Evolutionary conservation across 768 basidiomycete species (phyloP).

Genomic region (Leccinum arenicola): DNA sequence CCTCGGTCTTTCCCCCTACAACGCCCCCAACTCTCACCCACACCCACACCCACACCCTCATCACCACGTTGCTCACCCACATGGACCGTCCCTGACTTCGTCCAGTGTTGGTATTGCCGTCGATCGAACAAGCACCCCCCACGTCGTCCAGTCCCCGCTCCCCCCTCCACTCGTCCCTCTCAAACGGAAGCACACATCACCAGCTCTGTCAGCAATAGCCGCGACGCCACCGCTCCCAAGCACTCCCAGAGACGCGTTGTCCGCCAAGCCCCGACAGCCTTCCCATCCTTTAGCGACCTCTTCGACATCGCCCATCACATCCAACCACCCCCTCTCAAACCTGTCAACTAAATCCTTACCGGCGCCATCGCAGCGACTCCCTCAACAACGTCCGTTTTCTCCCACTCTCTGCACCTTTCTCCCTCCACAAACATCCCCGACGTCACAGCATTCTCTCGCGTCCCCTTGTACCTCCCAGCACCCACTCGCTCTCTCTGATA

Average conservation of each 20-base stretch:
- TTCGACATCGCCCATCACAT: conserved; percentile 13
- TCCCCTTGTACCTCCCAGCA: conserved; percentile 24
- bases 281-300: conserved; percentile 19
- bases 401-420: conserved; percentile 12
- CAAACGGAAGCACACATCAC: conserved; percentile 39
- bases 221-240: conserved; percentile 9
- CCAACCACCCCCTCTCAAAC: conserved; percentile 7
- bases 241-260: conserved; percentile 3
- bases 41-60: conserved; percentile 24
- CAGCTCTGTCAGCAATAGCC: conserved; percentile 14
- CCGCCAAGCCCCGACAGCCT: conserved; percentile 16
- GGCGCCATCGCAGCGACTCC: conserved; percentile 8
- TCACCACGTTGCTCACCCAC: conserved; percentile 24
- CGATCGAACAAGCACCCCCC: conserved; percentile 21
- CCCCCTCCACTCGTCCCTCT: conserved; percentile 36
- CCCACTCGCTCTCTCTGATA: conserved; percentile 13
- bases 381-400: conserved; percentile 20
- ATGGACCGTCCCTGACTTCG: conserved; percentile 29
- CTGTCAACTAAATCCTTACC: conserved; percentile 17
- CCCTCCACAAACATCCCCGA: conserved; percentile 15
- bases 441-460: conserved; percentile 11
- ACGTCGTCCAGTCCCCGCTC: conserved; percentile 20
- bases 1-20: conserved; percentile 45
- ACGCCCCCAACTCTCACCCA: conserved; percentile 29
- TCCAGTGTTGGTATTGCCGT: conserved; percentile 23